Evolutionary conservation across 805 yeast species (phyloP).

Genomic region (Metschnikowia colocasiae): DNA sequence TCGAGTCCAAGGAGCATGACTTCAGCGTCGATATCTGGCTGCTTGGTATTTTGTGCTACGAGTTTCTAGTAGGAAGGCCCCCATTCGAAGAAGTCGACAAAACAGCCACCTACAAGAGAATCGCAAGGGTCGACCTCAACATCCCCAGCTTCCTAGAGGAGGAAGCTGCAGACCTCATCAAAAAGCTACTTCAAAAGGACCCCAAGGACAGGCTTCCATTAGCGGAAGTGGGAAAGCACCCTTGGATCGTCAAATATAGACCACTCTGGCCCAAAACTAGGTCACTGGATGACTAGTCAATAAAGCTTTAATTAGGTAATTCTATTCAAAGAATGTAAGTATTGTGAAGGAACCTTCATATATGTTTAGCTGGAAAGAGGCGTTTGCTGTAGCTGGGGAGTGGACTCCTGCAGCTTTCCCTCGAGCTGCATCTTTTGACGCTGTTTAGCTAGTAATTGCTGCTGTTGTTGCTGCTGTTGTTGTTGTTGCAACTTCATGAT

Average conservation of each 20-base stretch:
- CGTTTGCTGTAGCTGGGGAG: neutral
- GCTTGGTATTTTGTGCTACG: constrained; percentile 81
- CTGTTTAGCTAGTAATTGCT: constrained; percentile 10
- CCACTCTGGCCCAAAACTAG: constrained; percentile 50
- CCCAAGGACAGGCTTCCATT: constrained; percentile 66
- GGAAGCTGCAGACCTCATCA: constrained; percentile 76
- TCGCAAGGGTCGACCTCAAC: constrained; percentile 68
- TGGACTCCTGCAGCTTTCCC: neutral
- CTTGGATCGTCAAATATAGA: constrained; percentile 74
- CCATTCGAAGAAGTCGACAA: constrained; percentile 86
- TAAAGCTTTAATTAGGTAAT: neutral
- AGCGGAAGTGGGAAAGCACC: constrained; percentile 63
- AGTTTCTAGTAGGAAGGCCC: constrained; percentile 81
- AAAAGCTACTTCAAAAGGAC: constrained; percentile 57
- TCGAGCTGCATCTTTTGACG: constrained; percentile 3
- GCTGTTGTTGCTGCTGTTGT: constrained; percentile 29
- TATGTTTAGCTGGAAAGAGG: neutral
- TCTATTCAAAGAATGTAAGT: neutral
- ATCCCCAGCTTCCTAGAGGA: constrained; percentile 67
- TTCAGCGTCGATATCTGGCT: constrained; percentile 88
- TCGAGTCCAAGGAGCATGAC: constrained; percentile 77
- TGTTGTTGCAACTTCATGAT: constrained; percentile 33
- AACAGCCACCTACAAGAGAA: constrained; percentile 74
- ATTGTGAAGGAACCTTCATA: neutral
- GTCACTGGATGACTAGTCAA: constrained; percentile 2